Evolutionary conservation across 495 filamentous ascomycete genomes (phyloP), one percentile per base, ranked within the genome.

Genomic region (Lepraria neglecta): DNA sequence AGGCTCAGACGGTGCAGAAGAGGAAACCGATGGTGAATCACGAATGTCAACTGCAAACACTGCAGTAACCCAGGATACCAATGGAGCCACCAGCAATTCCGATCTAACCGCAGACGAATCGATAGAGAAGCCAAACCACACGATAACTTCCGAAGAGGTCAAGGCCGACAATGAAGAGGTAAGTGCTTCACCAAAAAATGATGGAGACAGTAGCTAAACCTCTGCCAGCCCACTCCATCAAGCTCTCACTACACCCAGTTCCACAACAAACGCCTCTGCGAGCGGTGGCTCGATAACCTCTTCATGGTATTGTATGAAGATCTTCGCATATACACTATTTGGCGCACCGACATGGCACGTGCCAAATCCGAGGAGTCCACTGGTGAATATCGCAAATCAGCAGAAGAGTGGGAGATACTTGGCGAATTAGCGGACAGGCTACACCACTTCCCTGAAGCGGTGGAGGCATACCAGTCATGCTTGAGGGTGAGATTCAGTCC

Each of bases 291-390:
- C 3, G 94, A 98, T 73, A 97, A 95, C 66, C 82, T 98, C 38
- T 97, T 98, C 77, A 98, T 98, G 94, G 92, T 97, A 0, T 82
- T 97, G 1, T 98, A 97, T 70, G 94, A 98, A 72, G 94, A 98
- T 69, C 82, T 98, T 11, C 89, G 94, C 33, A 91, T 98, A 59
- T 98, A 97, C 75, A 97, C 94, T 44, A 97, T 98, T 71, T 98
- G 94, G 94, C 86, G 94, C 44, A 96, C 94, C 3, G 95, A 97
- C 73, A 89, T 97, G 84, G 88, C 90, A 5, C 92, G 96, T 27
- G 40, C 61, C 21, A 60, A 58, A 24, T 92, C 86, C 68, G 85
- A 89, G 24, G 88, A 92, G 48, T 91, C 96, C 70, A 84, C 87
- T 44, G 86, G 92, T 68, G 86, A 90, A 51, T 97, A 97, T 77